Percentiles rank a stretch among this genome's conserved stretches.
phyloP scores from a whole-genome alignment of 768 basidiomycete species.

The Aureoboletus auriporus region DNA sequence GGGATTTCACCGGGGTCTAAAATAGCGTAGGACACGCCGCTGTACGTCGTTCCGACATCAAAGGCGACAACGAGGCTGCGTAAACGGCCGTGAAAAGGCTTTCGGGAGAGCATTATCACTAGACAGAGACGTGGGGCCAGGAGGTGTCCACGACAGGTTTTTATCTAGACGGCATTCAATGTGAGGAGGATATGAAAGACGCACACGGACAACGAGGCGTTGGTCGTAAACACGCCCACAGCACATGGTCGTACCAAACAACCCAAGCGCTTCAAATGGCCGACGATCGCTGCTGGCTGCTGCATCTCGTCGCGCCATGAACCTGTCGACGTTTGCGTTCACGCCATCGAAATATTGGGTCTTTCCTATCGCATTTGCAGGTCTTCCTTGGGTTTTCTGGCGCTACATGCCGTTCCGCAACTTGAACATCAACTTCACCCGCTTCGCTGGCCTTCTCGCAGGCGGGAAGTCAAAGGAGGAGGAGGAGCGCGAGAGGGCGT shows the following conservation, averaged over 20 bases:
- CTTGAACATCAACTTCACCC: no score
- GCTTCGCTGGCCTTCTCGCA: background rate
- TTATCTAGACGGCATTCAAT: slow-evolving; percentile 14
- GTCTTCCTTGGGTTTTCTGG: slow-evolving; percentile 22
- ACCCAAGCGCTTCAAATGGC: slow-evolving; percentile 24
- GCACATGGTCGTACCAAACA: slow-evolving; percentile 19
- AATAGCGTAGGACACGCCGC: slow-evolving; percentile 39
- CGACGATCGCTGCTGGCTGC: slow-evolving; percentile 8
- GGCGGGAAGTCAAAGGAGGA: slow-evolving; percentile 16
- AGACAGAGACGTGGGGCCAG: background rate
- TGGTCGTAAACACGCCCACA: slow-evolving; percentile 18
- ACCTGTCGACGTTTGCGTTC: slow-evolving; percentile 25
- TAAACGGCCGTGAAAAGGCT: slow-evolving; percentile 35
- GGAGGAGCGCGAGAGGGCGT: slow-evolving; percentile 14
- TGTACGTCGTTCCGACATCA: slow-evolving; percentile 40
- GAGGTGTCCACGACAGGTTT: background rate
- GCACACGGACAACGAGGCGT: no score
- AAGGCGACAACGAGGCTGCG: slow-evolving; percentile 37
- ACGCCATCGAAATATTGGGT: slow-evolving; percentile 26
- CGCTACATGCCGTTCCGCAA: slow-evolving; percentile 4
- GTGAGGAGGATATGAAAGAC: no score
- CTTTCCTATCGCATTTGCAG: slow-evolving; percentile 27
- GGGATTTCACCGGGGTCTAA: slow-evolving; percentile 38
- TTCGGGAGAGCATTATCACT: slow-evolving; percentile 29
- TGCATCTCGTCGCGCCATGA: slow-evolving; percentile 22